Percentiles rank a stretch among this genome's conserved stretches.
phyloP scores from a whole-genome alignment of 2,329 filamentous ascomycete species.

The Stemphylium vesicarium region DNA sequence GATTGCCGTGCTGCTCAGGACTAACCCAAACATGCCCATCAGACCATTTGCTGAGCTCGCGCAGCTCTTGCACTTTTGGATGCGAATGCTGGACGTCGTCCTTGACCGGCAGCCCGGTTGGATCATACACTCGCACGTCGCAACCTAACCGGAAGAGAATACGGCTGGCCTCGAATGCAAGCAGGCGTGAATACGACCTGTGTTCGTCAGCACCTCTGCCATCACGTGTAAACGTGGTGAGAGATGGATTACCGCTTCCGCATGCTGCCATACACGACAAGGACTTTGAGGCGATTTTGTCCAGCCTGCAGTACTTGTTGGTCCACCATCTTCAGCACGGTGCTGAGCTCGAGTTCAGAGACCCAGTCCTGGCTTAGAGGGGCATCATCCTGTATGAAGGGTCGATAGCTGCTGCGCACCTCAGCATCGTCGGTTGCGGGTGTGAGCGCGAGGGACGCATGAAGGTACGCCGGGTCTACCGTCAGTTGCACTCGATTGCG shows the following conservation, averaged over 20 bases:
- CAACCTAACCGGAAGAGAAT: slow-evolving; percentile 70
- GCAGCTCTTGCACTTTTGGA: slow-evolving; percentile 67
- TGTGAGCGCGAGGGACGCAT: slow-evolving; percentile 52
- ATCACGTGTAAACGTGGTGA: neutral
- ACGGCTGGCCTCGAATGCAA: slow-evolving; percentile 65
- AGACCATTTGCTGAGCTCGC: slow-evolving; percentile 67
- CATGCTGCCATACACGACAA: slow-evolving; percentile 68
- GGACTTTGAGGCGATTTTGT: slow-evolving; percentile 58
- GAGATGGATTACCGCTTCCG: slow-evolving; percentile 49
- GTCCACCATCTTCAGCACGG: slow-evolving; percentile 59
- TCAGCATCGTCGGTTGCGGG: slow-evolving; percentile 56
- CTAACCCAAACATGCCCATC: slow-evolving; percentile 71
- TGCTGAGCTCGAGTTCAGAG: slow-evolving; percentile 61
- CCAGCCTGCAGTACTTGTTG: slow-evolving; percentile 50
- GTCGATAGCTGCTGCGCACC: slow-evolving; percentile 61
- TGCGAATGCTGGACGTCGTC: slow-evolving; percentile 66
- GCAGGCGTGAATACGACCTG: slow-evolving; percentile 66
- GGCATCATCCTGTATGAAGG: slow-evolving; percentile 58
- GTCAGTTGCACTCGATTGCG: slow-evolving; percentile 19
- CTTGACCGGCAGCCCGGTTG: slow-evolving; percentile 64
- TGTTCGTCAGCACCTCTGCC: neutral
- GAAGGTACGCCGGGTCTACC: slow-evolving; percentile 20
- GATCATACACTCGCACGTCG: slow-evolving; percentile 69
- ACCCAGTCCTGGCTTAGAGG: slow-evolving; percentile 61
- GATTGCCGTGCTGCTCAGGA: slow-evolving; percentile 70